Conservation (phyloP, 176 grass and related monocot species). For the Cenchrus purpureus region DNA sequence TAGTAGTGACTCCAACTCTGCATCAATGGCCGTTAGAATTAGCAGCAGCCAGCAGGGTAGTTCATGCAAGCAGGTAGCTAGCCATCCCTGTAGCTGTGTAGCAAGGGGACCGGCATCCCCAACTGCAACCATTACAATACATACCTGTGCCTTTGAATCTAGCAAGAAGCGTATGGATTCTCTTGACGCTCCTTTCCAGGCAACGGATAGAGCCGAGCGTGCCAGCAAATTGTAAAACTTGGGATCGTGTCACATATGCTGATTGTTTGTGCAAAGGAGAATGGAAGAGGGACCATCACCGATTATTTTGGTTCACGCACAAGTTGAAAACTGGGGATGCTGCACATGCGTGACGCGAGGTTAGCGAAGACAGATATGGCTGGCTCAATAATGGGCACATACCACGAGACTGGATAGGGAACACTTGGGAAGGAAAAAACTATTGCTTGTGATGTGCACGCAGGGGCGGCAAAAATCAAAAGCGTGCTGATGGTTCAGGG, state of each 20-base stretch:
- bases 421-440: background rate
- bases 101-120: slow-evolving; percentile 34
- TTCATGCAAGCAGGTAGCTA: slow-evolving; percentile 13
- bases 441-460: slow-evolving; percentile 2
- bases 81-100: slow-evolving; percentile 6
- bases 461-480: background rate
- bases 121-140: slow-evolving; percentile 32
- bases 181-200: background rate
- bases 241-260: slow-evolving; percentile 27
- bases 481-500: background rate
- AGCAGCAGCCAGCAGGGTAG: background rate
- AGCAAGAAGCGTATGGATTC: background rate
- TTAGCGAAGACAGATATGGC: slow-evolving; percentile 12
- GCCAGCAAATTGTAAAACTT: slow-evolving; percentile 26
- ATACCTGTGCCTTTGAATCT: slow-evolving; percentile 26
- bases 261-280: slow-evolving; percentile 26
- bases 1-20: background rate
- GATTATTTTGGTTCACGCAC: slow-evolving; percentile 30
- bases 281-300: slow-evolving; percentile 30
- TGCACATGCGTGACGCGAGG: slow-evolving; percentile 46
- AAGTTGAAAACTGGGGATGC: slow-evolving; percentile 34
- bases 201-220: slow-evolving; percentile 18
- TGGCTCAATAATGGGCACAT: slow-evolving; percentile 54
- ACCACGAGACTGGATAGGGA: slow-evolving; percentile 7
- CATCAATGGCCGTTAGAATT: slow-evolving; percentile 40